Percentiles rank a stretch among this genome's conserved stretches.
Evolutionary conservation across 495 filamentous ascomycete species (phyloP).

Genomic region (Clohesyomyces aquaticus): DNA sequence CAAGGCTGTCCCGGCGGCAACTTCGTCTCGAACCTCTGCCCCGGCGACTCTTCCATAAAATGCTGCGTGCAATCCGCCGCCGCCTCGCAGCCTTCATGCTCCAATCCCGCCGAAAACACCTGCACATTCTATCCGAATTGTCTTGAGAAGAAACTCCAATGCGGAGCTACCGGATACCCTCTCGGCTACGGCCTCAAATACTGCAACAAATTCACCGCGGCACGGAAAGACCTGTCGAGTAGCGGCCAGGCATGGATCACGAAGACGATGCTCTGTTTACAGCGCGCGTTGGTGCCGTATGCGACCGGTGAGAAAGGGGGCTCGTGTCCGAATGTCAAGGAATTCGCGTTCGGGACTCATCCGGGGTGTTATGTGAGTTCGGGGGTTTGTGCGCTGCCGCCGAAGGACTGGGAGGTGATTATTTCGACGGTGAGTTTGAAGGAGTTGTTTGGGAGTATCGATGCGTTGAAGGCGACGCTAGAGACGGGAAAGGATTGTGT

Average conservation of each 20-base stretch:
- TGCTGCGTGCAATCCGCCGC: slow-evolving; percentile 17
- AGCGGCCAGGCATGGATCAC: slow-evolving; percentile 38
- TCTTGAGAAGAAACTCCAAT: slow-evolving; percentile 31
- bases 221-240: slow-evolving; percentile 9
- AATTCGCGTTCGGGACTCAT: slow-evolving; percentile 39
- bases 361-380: slow-evolving; percentile 39
- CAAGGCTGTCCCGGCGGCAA: slow-evolving; percentile 15
- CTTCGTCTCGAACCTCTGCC: slow-evolving; percentile 18
- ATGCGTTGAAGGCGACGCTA: slow-evolving; percentile 36
- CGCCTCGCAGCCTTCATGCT: slow-evolving; percentile 10
- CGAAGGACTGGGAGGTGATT: slow-evolving; percentile 37
- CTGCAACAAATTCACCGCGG: slow-evolving; percentile 33
- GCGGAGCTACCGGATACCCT: slow-evolving; percentile 34
- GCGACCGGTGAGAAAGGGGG: slow-evolving; percentile 8
- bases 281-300: slow-evolving; percentile 30
- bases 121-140: slow-evolving; percentile 40
- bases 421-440: slow-evolving; percentile 34
- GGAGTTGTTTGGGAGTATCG: slow-evolving; percentile 36
- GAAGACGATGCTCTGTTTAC: slow-evolving; percentile 41
- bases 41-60: slow-evolving; percentile 12
- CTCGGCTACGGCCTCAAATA: slow-evolving; percentile 40
- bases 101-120: slow-evolving; percentile 33
- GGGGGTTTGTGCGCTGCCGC: slow-evolving; percentile 36
- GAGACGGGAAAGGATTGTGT: slow-evolving; percentile 32
- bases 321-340: slow-evolving; percentile 28